Base-by-base conservation (phyloP, 2,329 filamentous ascomycete genomes). In the Fusarium paranaense region DNA sequence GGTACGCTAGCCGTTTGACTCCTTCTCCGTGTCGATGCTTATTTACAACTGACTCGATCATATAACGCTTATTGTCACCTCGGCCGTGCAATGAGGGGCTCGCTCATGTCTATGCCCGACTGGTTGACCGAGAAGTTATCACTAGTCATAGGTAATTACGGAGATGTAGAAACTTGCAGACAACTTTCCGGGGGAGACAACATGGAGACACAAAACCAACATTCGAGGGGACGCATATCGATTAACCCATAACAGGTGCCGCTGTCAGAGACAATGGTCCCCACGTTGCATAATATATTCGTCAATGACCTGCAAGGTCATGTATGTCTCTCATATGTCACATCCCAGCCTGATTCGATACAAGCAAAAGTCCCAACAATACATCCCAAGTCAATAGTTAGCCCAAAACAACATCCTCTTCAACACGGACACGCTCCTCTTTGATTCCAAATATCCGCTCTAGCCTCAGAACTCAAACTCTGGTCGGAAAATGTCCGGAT, bases 401-500 rank as follows among this genome's bases (percentile, higher is more conserved):
- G 14, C 27, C 50, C n/a, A 20, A 32, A 5, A 11, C 11, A 7
- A 16, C 27, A 54, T 54, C 25, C 47, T n/a, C 50, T 54, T 16
- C 16, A 56, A 20, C 40, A 18, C 37, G 18, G 40, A 64, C 61
- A 27, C 62, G 42, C 58, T 56, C 56, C 64, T 67, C 27, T 32
- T 54, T 69, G 58, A 59, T 62, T 33, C 37, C 27, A 63, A 62
- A 52, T 20, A 52, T 52, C 59, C 25, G 32, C n/a, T 33, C 32
- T 18, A 62, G 62, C 35, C 42, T 78, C 83, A 90, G 78, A 98
- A 98, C 69, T 98, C 95, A 87, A 98, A 97, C 78, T 98, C 95
- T 67, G 91, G 91, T 79, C 95, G 90, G 87, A 99, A 97, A 42
- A 91, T 87, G 80, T 97, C 94, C 30, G 98, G 92, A 84, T 98